Percentiles rank a stretch among this genome's conserved stretches.
Conservation (phyloP, 169 alveolate genomes). For the Theileria orientalis region DNA sequence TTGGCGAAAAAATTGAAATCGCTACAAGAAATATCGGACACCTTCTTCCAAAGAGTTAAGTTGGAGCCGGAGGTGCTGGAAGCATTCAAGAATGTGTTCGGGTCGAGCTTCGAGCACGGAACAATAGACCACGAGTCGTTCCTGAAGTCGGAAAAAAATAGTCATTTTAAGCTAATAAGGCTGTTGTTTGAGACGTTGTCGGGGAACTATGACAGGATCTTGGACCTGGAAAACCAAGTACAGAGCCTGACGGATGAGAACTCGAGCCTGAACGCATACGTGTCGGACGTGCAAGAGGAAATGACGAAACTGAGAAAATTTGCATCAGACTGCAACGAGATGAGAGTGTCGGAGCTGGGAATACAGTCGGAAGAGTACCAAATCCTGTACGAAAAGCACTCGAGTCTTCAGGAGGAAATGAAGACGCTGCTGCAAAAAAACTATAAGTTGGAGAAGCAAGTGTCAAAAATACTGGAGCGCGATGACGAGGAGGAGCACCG, state of each 20-base stretch:
- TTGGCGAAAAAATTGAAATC: not conserved
- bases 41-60: slow-evolving; percentile 12
- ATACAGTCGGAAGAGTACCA: slow-evolving; percentile 13
- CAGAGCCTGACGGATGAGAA: slow-evolving; percentile 25
- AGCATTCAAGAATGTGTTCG: slow-evolving; percentile 12
- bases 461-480: not conserved
- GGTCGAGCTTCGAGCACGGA: slow-evolving; percentile 9
- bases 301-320: slow-evolving; percentile 1
- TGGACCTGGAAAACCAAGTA: slow-evolving; percentile 23
- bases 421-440: not conserved
- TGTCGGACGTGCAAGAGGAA: slow-evolving; percentile 27
- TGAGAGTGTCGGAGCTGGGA: slow-evolving; percentile 13
- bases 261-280: slow-evolving; percentile 16
- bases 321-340: slow-evolving; percentile 16
- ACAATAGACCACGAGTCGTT: slow-evolving; percentile 9
- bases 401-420: slow-evolving; percentile 21
- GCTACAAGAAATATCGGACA: slow-evolving; percentile 8
- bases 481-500: too few relatives aligned
- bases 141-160: not conserved
- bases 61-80: slow-evolving; percentile 26
- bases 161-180: not conserved
- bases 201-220: slow-evolving; percentile 12
- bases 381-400: slow-evolving; percentile 13
- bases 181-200: slow-evolving; percentile 16
- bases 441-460: not conserved